Conservation (phyloP, 345 rosid genomes). For the Angophora floribunda region DNA sequence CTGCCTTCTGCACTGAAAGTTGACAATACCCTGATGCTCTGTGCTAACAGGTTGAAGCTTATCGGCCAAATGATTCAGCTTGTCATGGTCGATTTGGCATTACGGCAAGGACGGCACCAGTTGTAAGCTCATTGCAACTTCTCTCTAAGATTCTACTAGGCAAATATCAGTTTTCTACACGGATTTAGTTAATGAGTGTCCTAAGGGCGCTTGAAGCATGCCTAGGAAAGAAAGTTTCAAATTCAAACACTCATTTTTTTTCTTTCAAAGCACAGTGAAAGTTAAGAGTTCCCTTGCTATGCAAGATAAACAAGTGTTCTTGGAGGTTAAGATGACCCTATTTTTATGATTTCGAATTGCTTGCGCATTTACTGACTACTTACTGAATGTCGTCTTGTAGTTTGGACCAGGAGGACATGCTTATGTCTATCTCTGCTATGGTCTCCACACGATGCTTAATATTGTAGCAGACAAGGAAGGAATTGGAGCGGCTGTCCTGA, state of each 20-base stretch:
- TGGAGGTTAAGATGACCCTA: neutral
- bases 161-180: neutral
- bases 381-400: constrained; percentile 9
- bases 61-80: constrained; percentile 89
- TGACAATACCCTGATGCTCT: neutral
- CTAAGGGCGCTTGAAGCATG: neutral
- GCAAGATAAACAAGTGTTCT: neutral
- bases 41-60: constrained; percentile 74
- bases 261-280: neutral
- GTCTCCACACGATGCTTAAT: constrained; percentile 89
- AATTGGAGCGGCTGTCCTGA: constrained; percentile 79
- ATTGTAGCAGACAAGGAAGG: constrained; percentile 90
- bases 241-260: neutral
- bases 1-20: neutral
- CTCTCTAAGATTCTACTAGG: neutral
- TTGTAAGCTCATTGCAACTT: constrained; percentile 27
- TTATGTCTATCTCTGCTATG: constrained; percentile 91
- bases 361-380: neutral
- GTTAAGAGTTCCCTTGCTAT: neutral
- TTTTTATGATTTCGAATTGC: neutral
- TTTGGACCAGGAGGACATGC: constrained; percentile 96
- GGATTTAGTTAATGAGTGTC: neutral
- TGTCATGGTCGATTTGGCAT: constrained; percentile 85
- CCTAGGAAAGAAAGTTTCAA: neutral
- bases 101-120: constrained; percentile 81